These are phyloP conservation scores for Stygiomarasmius scandens DNA, from an alignment of 1,284 basidiomycete species.

Conservation along the genomic window DNA sequence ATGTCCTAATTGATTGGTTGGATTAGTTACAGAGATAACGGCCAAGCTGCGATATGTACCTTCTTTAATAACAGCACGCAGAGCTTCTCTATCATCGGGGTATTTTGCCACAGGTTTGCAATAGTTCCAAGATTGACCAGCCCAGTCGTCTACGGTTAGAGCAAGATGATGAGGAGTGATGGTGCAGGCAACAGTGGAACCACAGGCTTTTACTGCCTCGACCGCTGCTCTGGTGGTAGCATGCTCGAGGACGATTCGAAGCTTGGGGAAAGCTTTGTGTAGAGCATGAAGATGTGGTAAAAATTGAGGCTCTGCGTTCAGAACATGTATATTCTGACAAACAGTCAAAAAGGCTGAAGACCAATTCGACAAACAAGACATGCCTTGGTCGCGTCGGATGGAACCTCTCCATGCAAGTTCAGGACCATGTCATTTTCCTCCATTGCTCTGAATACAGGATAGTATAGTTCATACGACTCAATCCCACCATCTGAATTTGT, in stretches of 20 bases:
- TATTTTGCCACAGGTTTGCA: conserved; percentile 99
- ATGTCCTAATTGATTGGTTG: conserved; percentile 59
- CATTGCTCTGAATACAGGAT: conserved; percentile 95
- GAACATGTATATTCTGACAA: conserved; percentile 82
- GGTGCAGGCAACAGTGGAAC: conserved; percentile 90
- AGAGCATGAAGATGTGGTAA: conserved; percentile 87
- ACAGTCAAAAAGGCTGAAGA: conserved; percentile 10
- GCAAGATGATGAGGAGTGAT: conserved; percentile 98
- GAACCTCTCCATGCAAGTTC: conserved; percentile 97
- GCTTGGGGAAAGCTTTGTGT: conserved; percentile 84
- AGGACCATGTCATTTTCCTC: conserved; percentile 92
- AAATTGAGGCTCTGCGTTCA: conserved; percentile 94
- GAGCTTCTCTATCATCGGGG: conserved; percentile 87
- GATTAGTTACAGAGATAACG: neutral
- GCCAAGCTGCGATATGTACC: conserved; percentile 45
- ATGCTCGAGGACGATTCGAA: conserved; percentile 98
- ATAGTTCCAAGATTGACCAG: conserved; percentile 94
- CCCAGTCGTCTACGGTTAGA: conserved; percentile 96
- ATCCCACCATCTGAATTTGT: conserved; percentile 98
- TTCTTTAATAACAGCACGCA: conserved; percentile 80
- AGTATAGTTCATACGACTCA: conserved; percentile 94
- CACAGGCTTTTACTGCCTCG: conserved; percentile 86
- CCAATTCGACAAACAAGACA: conserved; percentile 25
- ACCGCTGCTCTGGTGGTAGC: conserved; percentile 97
- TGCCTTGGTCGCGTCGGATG: conserved; percentile 83